phyloP scores from a whole-genome alignment of 352 stramenopile species.

The Pythium aquatile region DNA sequence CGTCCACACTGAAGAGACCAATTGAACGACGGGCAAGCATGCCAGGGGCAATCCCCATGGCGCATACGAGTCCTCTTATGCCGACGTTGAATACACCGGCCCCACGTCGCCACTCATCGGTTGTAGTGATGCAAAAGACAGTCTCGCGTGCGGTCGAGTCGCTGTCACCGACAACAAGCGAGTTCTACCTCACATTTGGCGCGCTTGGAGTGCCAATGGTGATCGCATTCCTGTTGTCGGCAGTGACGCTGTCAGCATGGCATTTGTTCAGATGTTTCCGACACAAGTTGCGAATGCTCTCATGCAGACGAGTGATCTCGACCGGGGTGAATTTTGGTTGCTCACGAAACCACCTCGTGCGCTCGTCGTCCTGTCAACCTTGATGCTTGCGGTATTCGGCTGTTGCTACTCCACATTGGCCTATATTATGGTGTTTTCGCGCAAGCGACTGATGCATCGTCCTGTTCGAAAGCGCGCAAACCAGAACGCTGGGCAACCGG shows the following conservation, averaged over 20 bases:
- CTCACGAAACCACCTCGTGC: background rate
- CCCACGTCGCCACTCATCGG: background rate
- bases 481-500: too few relatives aligned
- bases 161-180: background rate
- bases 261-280: constrained; percentile 22
- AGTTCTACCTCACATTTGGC: background rate
- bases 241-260: constrained; percentile 4
- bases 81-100: too few relatives aligned
- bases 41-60: background rate
- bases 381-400: constrained; percentile 13
- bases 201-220: constrained; percentile 15
- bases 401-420: constrained; percentile 16
- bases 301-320: constrained; percentile 23
- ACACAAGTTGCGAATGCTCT: constrained; percentile 21
- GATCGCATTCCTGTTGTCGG: constrained; percentile 13
- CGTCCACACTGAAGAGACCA: too few relatives aligned
- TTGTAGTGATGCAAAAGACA: background rate
- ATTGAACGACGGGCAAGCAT: background rate
- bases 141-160: background rate
- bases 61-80: too few relatives aligned
- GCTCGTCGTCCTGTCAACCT: background rate
- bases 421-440: background rate
- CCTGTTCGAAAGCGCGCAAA: too few relatives aligned
- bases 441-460: background rate
- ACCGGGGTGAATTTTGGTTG: constrained; percentile 29